Percentiles rank a stretch among this genome's conserved stretches.
Conservation (phyloP, 2,329 filamentous ascomycete genomes). For the Pseudocercospora musae region DNA sequence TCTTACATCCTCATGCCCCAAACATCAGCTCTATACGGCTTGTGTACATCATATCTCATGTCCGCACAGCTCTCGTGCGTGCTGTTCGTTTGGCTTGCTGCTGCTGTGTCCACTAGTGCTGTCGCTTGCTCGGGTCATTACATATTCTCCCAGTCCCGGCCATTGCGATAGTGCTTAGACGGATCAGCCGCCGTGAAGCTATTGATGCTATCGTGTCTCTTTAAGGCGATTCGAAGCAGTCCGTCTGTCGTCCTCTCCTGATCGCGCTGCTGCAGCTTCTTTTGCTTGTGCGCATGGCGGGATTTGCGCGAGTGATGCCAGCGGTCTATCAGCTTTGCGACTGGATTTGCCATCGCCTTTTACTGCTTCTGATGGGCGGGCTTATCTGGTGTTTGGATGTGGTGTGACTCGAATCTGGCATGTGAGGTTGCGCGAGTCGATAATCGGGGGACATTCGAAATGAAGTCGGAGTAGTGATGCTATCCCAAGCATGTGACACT, state of each 20-base stretch:
- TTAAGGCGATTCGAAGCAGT: constrained; percentile 14
- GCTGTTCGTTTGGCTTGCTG: neutral
- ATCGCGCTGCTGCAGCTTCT: constrained; percentile 8
- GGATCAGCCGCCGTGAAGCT: constrained; percentile 13
- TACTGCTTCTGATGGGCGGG: neutral
- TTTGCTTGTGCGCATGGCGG: neutral
- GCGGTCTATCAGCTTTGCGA: constrained; percentile 6
- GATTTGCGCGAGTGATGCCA: constrained; percentile 2
- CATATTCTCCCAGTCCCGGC: constrained; percentile 13
- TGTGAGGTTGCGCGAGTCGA: neutral
- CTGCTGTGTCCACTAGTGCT: neutral
- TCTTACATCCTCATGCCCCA: neutral
- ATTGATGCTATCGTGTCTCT: constrained; percentile 7
- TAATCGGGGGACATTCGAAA: neutral
- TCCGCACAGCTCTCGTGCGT: neutral
- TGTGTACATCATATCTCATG: neutral
- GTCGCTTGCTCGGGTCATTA: neutral
- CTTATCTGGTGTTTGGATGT: neutral
- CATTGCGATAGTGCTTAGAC: constrained; percentile 6
- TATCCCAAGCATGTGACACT: neutral
- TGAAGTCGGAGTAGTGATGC: neutral
- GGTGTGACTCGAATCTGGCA: neutral
- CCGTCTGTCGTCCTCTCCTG: constrained; percentile 8
- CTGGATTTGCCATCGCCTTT: neutral
- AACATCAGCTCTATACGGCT: neutral